These are phyloP conservation scores for Aspergillus haitiensis DNA, from an alignment of 495 filamentous ascomycete genomes.

Conservation along the genomic window DNA sequence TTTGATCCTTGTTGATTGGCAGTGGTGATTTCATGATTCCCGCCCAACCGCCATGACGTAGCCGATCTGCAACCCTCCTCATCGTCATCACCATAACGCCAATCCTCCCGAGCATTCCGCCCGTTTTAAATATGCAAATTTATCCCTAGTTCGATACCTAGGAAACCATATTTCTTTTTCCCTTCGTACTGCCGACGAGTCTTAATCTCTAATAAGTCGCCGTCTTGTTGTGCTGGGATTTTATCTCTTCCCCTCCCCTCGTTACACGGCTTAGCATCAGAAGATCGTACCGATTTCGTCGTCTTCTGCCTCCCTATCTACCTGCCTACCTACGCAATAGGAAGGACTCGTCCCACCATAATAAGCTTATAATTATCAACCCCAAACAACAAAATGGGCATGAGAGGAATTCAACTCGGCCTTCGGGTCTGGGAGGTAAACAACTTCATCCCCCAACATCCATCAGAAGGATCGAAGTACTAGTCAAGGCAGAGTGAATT, in stretches of 20 bases:
- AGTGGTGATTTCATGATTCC: constrained; percentile 27
- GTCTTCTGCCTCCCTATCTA: too few relatives aligned
- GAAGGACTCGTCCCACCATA: not conserved
- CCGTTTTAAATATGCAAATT: constrained; percentile 17
- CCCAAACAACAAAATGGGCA: constrained; percentile 29
- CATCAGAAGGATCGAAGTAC: not conserved
- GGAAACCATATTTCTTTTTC: constrained; percentile 4
- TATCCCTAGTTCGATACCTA: constrained; percentile 20
- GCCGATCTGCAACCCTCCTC: constrained; percentile 20
- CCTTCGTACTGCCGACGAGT: too few relatives aligned
- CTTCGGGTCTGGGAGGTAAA: constrained; percentile 45
- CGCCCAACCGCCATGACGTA: constrained; percentile 40
- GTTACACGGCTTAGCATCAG: too few relatives aligned
- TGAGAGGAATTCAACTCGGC: constrained; percentile 35
- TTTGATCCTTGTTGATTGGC: constrained; percentile 8
- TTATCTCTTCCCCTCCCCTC: too few relatives aligned
- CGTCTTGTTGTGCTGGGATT: too few relatives aligned
- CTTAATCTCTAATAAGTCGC: too few relatives aligned
- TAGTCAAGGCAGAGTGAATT: not conserved
- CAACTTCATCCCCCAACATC: not conserved
- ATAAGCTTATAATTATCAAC: constrained; percentile 1
- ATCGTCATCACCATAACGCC: constrained; percentile 32
- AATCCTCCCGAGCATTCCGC: constrained; percentile 37
- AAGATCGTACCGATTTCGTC: too few relatives aligned
- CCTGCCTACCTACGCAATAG: too few relatives aligned